Conservation (phyloP, 179 eudicot species). For the Beta macrorhiza region DNA sequence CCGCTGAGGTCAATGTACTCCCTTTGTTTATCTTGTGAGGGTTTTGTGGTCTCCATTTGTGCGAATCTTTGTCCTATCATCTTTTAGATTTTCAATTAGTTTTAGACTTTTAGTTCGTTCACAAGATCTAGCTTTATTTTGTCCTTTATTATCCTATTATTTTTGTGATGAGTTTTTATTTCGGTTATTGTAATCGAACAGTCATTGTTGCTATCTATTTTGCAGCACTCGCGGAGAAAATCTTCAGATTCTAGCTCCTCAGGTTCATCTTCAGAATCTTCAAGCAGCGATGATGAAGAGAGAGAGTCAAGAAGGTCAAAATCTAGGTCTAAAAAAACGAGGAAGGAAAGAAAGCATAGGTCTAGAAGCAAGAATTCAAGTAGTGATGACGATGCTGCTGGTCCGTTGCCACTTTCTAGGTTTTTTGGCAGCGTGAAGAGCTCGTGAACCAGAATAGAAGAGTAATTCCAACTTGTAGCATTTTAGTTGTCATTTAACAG, state of each 20-base stretch:
- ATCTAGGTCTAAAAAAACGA: conserved; percentile 64
- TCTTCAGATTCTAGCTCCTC: conserved; percentile 72
- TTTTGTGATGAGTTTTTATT: background rate
- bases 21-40: background rate
- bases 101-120: background rate
- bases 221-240: conserved; percentile 72
- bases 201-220: conserved; percentile 14
- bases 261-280: conserved; percentile 79
- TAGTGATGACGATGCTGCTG: conserved; percentile 53
- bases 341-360: conserved; percentile 66
- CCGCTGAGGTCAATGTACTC: background rate
- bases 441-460: conserved; percentile 31
- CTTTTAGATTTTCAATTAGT: background rate
- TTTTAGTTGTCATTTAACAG: conserved; percentile 22
- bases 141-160: background rate
- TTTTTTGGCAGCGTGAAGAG: conserved; percentile 77
- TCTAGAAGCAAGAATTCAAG: conserved; percentile 65
- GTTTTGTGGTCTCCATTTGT: background rate
- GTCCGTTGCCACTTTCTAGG: conserved; percentile 93
- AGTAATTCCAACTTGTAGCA: conserved; percentile 26
- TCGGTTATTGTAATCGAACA: background rate
- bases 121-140: background rate
- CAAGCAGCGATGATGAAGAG: conserved; percentile 80
- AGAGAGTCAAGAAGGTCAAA: conserved; percentile 71
- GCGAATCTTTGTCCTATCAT: background rate